Evolutionary conservation across 2,329 filamentous ascomycete species (phyloP).

Genomic region (Orbilia oligospora): DNA sequence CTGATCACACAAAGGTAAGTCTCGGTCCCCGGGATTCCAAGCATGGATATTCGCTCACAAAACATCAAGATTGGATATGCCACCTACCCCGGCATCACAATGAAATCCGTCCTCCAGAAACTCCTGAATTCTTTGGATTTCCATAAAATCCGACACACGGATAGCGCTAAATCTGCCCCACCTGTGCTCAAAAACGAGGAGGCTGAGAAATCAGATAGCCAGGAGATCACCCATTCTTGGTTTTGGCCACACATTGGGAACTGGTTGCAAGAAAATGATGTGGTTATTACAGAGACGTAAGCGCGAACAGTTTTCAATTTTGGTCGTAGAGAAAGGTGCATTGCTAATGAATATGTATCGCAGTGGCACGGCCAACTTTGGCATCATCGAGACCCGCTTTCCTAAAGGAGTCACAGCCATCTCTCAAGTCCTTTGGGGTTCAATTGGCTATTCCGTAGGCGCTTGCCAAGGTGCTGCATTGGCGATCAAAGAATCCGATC

Average conservation of each 20-base stretch:
- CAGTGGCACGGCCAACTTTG: constrained; percentile 84
- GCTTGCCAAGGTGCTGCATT: constrained; percentile 79
- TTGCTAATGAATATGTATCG: constrained; percentile 7
- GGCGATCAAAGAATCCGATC: constrained; percentile 77
- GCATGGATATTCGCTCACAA: constrained; percentile 7
- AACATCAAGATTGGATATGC: constrained; percentile 75
- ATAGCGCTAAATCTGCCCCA: constrained; percentile 51
- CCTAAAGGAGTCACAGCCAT: constrained; percentile 82
- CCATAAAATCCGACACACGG: constrained; percentile 48
- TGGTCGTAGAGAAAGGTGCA: background rate
- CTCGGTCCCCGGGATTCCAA: background rate
- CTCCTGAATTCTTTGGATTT: constrained; percentile 66
- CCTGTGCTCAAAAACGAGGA: constrained; percentile 71
- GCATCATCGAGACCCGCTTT: constrained; percentile 87
- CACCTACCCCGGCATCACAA: constrained; percentile 81
- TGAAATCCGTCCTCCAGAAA: constrained; percentile 83
- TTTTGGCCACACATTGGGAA: constrained; percentile 83
- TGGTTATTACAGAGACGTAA: constrained; percentile 84
- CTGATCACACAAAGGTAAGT: constrained; percentile 75
- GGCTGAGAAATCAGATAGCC: constrained; percentile 65
- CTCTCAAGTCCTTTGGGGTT: constrained; percentile 81
- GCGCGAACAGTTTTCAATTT: constrained; percentile 3
- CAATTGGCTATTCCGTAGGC: constrained; percentile 77
- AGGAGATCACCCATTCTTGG: constrained; percentile 77
- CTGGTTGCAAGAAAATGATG: constrained; percentile 80